Conservation (phyloP, 2,329 filamentous ascomycete genomes). For the Monilinia laxa region DNA sequence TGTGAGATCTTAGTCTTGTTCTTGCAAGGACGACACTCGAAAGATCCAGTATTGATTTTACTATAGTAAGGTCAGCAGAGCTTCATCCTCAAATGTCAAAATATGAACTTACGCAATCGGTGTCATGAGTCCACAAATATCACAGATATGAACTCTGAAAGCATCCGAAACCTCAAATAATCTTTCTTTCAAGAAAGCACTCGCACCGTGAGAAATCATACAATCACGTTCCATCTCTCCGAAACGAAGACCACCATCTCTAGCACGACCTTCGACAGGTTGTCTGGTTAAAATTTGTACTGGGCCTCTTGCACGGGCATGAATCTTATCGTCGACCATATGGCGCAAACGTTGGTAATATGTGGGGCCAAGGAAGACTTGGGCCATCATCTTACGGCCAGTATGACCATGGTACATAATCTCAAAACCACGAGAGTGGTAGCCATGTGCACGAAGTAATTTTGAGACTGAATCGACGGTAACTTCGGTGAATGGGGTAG, state of each 20-base stretch:
- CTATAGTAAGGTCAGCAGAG: constrained; percentile 47
- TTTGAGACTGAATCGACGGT: constrained; percentile 92
- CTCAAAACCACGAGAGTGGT: constrained; percentile 96
- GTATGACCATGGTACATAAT: constrained; percentile 99
- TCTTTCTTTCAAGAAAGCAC: constrained; percentile 94
- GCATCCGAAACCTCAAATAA: constrained; percentile 97
- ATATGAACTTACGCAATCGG: constrained; percentile 83
- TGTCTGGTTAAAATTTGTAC: constrained; percentile 97
- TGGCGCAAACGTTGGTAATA: constrained; percentile 98
- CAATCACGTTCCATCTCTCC: constrained; percentile 99
- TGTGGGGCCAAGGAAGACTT: constrained; percentile 95
- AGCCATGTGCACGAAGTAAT: constrained; percentile 83
- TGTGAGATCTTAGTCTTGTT: constrained; percentile 99
- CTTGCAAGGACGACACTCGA: constrained; percentile 96
- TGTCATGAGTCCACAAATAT: constrained; percentile 98
- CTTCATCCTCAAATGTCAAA: background rate
- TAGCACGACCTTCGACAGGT: constrained; percentile 95
- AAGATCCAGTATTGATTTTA: constrained; percentile 91
- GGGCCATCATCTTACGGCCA: constrained; percentile 85
- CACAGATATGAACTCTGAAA: constrained; percentile 96
- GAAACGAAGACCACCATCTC: constrained; percentile 97
- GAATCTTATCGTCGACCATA: constrained; percentile 99
- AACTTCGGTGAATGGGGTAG: constrained; percentile 95
- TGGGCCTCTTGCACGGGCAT: constrained; percentile 94
- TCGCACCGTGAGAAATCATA: constrained; percentile 99